A percentile compares a stretch with the other conserved stretches of the same genome.
Evolutionary conservation across 495 filamentous ascomycete species (phyloP).

Genomic region (Apiosordaria backusii): DNA sequence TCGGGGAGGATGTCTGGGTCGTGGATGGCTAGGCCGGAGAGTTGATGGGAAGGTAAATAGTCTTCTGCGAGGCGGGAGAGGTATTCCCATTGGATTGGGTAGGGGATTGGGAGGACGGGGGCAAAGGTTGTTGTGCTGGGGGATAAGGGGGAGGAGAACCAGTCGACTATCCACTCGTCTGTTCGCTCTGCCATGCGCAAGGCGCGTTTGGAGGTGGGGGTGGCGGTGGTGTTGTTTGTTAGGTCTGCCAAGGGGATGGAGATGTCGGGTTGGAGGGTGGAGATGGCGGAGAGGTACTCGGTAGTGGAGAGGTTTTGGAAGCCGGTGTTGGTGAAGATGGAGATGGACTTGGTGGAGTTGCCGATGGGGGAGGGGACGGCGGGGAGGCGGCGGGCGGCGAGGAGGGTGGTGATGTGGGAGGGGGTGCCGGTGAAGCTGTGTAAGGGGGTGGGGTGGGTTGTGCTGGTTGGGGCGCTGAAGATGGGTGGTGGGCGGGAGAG

Average conservation of each 20-base stretch:
- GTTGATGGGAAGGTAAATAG: constrained; percentile 37
- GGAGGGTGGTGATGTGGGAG: constrained; percentile 55
- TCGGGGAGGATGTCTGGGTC: constrained; percentile 65
- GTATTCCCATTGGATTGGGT: constrained; percentile 71
- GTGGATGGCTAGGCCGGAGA: constrained; percentile 83
- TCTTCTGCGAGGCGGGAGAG: constrained; percentile 60
- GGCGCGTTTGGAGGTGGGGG: constrained; percentile 63
- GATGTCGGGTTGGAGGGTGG: constrained; percentile 72
- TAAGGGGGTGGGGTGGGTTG: constrained; percentile 50
- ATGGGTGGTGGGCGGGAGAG: constrained; percentile 39
- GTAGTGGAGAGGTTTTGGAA: constrained; percentile 64
- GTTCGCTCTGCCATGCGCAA: constrained; percentile 85
- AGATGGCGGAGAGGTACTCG: constrained; percentile 62
- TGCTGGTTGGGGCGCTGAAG: constrained; percentile 32
- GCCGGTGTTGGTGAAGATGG: constrained; percentile 78
- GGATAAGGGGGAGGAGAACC: constrained; percentile 51
- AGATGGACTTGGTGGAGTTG: constrained; percentile 69
- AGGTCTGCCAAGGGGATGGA: constrained; percentile 76
- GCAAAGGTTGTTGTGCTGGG: constrained; percentile 61
- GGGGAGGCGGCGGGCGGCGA: constrained; percentile 74
- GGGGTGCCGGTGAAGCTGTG: constrained; percentile 68
- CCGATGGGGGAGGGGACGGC: constrained; percentile 67
- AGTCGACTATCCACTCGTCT: constrained; percentile 72
- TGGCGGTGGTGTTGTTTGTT: constrained; percentile 49
- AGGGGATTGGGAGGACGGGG: constrained; percentile 72